Evolutionary conservation across 768 basidiomycete species (phyloP).

Genomic region (Tubosaeta brunneosetosa): DNA sequence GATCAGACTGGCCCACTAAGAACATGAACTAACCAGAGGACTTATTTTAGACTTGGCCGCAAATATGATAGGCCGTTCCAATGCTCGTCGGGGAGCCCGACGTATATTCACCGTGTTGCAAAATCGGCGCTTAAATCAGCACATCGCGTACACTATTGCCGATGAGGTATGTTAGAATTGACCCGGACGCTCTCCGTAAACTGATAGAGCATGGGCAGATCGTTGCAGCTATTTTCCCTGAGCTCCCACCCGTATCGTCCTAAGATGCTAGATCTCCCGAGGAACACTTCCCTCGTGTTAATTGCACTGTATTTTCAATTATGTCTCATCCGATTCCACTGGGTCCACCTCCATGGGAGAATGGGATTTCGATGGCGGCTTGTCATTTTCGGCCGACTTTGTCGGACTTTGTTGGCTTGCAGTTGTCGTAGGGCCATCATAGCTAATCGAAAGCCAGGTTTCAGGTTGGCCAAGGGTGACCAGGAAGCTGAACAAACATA

Average conservation of each 20-base stretch:
- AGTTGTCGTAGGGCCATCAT: constrained; percentile 60
- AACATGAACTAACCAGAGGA: background rate
- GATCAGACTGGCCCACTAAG: constrained; percentile 1
- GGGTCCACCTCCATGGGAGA: constrained; percentile 17
- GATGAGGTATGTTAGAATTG: constrained; percentile 65
- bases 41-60: constrained; percentile 73
- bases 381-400: constrained; percentile 9
- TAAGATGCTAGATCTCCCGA: background rate
- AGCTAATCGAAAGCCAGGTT: constrained; percentile 34
- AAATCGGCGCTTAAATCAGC: constrained; percentile 91
- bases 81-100: constrained; percentile 88
- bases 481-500: constrained; percentile 31
- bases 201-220: constrained; percentile 36
- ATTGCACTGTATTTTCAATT: background rate
- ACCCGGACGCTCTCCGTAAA: background rate
- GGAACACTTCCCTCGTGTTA: background rate
- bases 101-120: constrained; percentile 92
- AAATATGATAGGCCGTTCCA: constrained; percentile 97
- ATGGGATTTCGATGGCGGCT: constrained; percentile 1
- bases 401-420: constrained; percentile 41
- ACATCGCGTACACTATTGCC: constrained; percentile 80
- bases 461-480: background rate
- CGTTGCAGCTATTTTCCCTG: constrained; percentile 59
- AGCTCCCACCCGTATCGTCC: constrained; percentile 25
- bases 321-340: constrained; percentile 3